phyloP scores from a whole-genome alignment of 129 eudicot species.

The Lactuca sativa region DNA sequence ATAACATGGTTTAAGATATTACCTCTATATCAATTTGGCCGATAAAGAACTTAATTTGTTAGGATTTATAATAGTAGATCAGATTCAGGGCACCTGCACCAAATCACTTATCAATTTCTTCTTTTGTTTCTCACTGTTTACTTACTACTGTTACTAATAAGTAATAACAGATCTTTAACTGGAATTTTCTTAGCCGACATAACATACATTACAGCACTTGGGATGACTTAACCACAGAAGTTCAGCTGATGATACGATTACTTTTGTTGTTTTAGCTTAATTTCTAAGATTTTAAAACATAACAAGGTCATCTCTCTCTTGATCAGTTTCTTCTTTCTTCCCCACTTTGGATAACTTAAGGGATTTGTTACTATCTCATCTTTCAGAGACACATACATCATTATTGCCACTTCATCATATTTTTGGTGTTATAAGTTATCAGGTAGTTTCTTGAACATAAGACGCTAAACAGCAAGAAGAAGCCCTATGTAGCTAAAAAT shows the following conservation, averaged over 20 bases:
- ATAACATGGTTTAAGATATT: conserved; percentile 28
- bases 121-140: neutral
- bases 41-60: conserved; percentile 25
- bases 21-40: conserved; percentile 33
- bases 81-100: conserved; percentile 18
- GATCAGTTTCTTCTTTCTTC: conserved; percentile 16
- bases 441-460: conserved; percentile 14
- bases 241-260: conserved; percentile 22
- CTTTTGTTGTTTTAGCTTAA: conserved; percentile 24
- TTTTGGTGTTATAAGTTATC: conserved; percentile 4
- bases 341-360: conserved; percentile 9
- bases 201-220: conserved; percentile 26
- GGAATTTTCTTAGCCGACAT: conserved; percentile 11
- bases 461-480: conserved; percentile 11
- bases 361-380: conserved; percentile 18
- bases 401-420: conserved; percentile 2
- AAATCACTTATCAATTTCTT: conserved; percentile 16
- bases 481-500: conserved; percentile 4
- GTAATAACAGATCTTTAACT: conserved; percentile 13
- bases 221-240: conserved; percentile 26
- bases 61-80: conserved; percentile 1
- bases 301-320: neutral
- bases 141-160: conserved; percentile 4
- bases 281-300: conserved; percentile 6
- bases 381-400: conserved; percentile 6